Evolutionary conservation across 208 protist species (phyloP), one percentile per base, ranked within the genome.

Genomic region (Histomonas meleagridis): DNA sequence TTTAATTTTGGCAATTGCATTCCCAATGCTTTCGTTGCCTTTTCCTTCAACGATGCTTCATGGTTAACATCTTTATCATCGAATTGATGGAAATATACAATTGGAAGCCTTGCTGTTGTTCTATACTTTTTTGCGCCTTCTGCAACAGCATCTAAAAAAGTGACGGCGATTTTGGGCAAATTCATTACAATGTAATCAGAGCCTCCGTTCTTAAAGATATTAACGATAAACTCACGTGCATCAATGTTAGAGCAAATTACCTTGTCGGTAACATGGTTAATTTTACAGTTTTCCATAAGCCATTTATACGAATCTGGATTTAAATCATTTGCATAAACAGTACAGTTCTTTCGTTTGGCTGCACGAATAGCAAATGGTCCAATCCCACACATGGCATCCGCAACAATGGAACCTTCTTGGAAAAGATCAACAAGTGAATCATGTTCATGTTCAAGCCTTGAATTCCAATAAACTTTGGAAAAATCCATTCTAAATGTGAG

Each of bases 381-480:
- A 32, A 99, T 96, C 69, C 97, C 98, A 35, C 96, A 97, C 96
- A 99, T 98, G 79, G 98, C 96, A 93, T 99, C 97, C 72, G 95
- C 96, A 46, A 97, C 94, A 40, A 95, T 69, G 60, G 95, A 95
- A 0, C 92, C 79, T 0, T 49, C 38, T 53, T 92, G 92, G 93
- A 98, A 96, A 76, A 90, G 72, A 21, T 94, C 91, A 28, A 98
- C 95, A 21, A 99, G 91, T 26, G 96, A 95, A 43, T 93, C 94
- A 95, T 99, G 98, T 94, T 99, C 98, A 51, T 94, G 94, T 86
- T 96, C 95, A 28, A 99, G 95, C 28, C 97, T 95, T 81, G 95
- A 97, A 95, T 99, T 99, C 97, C 97, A 99, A 94, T 99, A 99
- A 32, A 99, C 97, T 79, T 96, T 95, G 90, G 96, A 95, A 94